Conservation (phyloP, 2,329 filamentous ascomycete genomes). For the Clonostachys rhizophaga region DNA sequence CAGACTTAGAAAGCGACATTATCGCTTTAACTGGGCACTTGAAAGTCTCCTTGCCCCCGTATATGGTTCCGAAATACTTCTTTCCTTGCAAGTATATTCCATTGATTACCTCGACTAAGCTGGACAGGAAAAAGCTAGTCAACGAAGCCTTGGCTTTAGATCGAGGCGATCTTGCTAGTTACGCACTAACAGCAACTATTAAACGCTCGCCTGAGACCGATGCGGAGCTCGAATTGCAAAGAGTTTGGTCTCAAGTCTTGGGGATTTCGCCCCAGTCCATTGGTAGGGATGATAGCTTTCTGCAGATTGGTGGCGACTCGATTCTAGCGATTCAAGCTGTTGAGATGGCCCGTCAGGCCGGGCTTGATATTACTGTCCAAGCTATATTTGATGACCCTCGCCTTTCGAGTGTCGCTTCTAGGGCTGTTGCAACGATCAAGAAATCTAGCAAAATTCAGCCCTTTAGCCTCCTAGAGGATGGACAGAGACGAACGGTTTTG, state of each 20-base stretch:
- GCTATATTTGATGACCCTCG: constrained; percentile 12
- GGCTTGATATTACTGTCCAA: constrained; percentile 5
- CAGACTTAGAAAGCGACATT: constrained; percentile 3
- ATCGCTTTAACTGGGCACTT: constrained; percentile 9
- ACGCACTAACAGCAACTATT: constrained; percentile 14
- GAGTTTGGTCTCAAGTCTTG: constrained; percentile 15
- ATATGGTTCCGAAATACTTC: constrained; percentile 10
- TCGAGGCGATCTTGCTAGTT: constrained; percentile 6
- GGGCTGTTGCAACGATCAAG: not conserved
- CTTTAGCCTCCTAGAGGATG: not conserved
- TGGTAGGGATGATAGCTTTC: constrained; percentile 4
- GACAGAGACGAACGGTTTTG: too few species aligned
- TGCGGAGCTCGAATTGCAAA: constrained; percentile 16
- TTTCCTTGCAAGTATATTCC: constrained; percentile 17
- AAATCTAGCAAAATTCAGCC: not conserved
- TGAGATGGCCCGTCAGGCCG: not conserved
- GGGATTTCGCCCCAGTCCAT: not conserved
- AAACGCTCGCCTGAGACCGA: constrained; percentile 8
- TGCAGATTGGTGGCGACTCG: constrained; percentile 8
- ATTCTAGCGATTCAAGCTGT: constrained; percentile 6
- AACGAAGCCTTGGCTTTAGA: not conserved
- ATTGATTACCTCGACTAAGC: constrained; percentile 35
- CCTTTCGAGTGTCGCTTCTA: not conserved
- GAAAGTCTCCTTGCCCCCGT: constrained; percentile 5
- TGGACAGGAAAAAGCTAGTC: constrained; percentile 9